Percentiles rank a stretch among this genome's conserved stretches.
Conservation (phyloP, 306 rosid species). For the Aeschynomene evenia region DNA sequence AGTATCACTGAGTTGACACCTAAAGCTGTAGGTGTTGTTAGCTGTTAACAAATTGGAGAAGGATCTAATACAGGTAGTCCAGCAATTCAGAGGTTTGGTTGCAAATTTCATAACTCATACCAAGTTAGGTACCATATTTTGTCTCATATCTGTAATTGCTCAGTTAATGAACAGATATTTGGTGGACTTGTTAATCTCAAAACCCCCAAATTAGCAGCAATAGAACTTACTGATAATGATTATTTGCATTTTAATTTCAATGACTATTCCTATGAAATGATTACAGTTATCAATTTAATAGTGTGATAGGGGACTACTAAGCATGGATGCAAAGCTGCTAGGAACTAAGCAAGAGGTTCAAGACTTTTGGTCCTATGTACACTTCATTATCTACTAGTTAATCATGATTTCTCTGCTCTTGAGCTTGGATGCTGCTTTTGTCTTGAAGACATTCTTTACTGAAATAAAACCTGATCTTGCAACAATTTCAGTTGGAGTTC, state of each 20-base stretch:
- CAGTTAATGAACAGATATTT: conserved; percentile 87
- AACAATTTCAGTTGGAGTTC: too few species aligned
- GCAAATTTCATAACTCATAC: conserved; percentile 91
- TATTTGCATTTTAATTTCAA: conserved; percentile 87
- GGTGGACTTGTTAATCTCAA: conserved; percentile 87
- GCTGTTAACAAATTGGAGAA: too few species aligned
- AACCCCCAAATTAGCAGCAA: conserved; percentile 58
- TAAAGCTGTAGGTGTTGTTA: too few species aligned
- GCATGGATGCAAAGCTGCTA: conserved; percentile 80
- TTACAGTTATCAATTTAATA: conserved; percentile 89
- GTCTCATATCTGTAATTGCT: conserved; percentile 86
- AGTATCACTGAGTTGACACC: too few species aligned
- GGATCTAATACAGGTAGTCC: conserved; percentile 24
- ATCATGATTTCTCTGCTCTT: conserved; percentile 75
- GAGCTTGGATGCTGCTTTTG: conserved; percentile 94
- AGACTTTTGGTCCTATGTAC: conserved; percentile 61
- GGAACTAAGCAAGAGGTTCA: conserved; percentile 83
- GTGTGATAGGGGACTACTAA: conserved; percentile 85
- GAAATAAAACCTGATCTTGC: conserved; percentile 70
- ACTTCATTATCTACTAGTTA: conserved; percentile 87
- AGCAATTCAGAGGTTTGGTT: conserved; percentile 80
- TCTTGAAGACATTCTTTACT: conserved; percentile 98
- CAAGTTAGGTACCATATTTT: conserved; percentile 95
- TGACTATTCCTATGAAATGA: conserved; percentile 95
- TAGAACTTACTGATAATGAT: conserved; percentile 66